Base-by-base conservation (phyloP, 2,329 filamentous ascomycete genomes). In the Monosporascus ibericus region DNA sequence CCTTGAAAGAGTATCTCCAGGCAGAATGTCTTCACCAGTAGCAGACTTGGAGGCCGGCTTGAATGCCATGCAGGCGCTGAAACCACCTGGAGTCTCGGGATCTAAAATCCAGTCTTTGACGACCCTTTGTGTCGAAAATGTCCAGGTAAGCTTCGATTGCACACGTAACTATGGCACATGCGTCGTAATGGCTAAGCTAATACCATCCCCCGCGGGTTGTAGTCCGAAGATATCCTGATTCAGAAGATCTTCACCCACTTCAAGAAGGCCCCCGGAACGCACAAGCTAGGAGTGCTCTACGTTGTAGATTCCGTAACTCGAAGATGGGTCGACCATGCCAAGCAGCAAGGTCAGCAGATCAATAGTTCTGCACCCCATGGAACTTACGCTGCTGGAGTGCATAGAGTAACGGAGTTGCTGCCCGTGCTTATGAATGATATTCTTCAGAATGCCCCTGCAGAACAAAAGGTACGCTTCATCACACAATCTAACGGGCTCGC, bases 291-390 rank as follows among this genome's bases (percentile, higher is more conserved):
- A 75, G 92, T 96, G 68, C 86, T 99, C 76, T 99, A 99, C 86
- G 92, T 97, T 76, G 90, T 99, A 92, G 94, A 99, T 81, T 96
- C 92, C 79, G 92, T 99, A 82, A 92, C 92, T 72, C 90, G 94
- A 75, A 92, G 95, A 78, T 99, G 94, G 92, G 85, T 96, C 78
- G 92, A 97, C 72, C 88, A 91, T 74, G 92, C 94, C 67, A 94
- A 92, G 75, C 82, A 86, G 67, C 82, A 88, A 62, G 89, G 88
- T 65, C 92, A 97, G 70, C 75, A 87, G 67, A 83, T 91, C 72
- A 88, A 88, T 74, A 85, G 82, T 71, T 80, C 84, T 72, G 90
- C 92, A 60, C 84, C 86, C 60, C 90, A 95, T 75, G 94, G 94
- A 69, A 96, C 92, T 51, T 96, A 87, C 79, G 90, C 91, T 68